phyloP scores from a whole-genome alignment of 2,329 filamentous ascomycete species.

The Aspergillus ochraceus region DNA sequence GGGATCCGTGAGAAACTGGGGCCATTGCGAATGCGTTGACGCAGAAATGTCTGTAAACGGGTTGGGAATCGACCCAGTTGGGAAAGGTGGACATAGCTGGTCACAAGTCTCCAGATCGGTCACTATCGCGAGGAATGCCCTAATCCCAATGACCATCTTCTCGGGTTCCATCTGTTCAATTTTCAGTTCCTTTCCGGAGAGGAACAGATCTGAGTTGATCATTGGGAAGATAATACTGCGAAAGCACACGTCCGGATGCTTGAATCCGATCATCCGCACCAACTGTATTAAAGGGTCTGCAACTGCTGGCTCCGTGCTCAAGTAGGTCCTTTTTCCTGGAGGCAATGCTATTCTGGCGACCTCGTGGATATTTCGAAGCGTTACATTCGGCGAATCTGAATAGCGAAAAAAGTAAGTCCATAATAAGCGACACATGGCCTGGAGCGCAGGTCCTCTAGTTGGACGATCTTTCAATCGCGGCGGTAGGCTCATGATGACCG shows the following conservation, averaged over 20 bases:
- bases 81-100: constrained; percentile 77
- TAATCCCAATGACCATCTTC: constrained; percentile 94
- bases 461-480: constrained; percentile 80
- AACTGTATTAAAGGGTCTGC: constrained; percentile 90
- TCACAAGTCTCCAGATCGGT: constrained; percentile 85
- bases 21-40: constrained; percentile 36
- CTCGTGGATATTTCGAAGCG: constrained; percentile 81
- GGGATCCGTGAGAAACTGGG: constrained; percentile 39
- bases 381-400: constrained; percentile 67
- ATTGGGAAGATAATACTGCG: constrained; percentile 89
- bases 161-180: constrained; percentile 95
- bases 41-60: constrained; percentile 38
- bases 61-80: constrained; percentile 57
- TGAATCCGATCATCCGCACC: constrained; percentile 91
- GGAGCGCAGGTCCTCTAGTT: constrained; percentile 75
- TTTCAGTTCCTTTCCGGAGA: constrained; percentile 71
- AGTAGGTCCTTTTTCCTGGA: constrained; percentile 72
- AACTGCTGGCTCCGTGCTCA: constrained; percentile 80
- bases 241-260: constrained; percentile 91
- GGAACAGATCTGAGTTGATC: constrained; percentile 88
- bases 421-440: constrained; percentile 83
- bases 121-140: constrained; percentile 91
- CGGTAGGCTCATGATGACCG: constrained; percentile 74
- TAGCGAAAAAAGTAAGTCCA: constrained; percentile 94
- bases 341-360: constrained; percentile 83